Base-by-base conservation (phyloP, 495 filamentous ascomycete species). In the Penicillium canariense region DNA sequence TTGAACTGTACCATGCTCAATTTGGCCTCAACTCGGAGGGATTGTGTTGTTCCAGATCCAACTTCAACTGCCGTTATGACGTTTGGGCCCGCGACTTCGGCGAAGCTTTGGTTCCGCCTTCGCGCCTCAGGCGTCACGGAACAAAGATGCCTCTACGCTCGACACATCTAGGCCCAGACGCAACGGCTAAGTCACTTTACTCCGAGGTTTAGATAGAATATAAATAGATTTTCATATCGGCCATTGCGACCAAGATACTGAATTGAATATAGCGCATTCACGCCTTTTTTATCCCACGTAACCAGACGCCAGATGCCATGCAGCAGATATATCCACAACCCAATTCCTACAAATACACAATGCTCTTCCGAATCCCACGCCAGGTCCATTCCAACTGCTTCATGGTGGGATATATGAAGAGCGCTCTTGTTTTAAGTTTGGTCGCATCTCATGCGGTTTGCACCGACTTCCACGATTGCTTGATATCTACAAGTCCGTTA, bases 281-380 rank as follows among this genome's bases (percentile, higher is more conserved):
- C 28, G 9, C 39, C 43, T 44, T 58, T 57, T 64, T 52, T 57
- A n/a, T n/a, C 58, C 60, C 55, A 46, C 52, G 54, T 58, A 72
- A 60, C 68, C 68, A 73, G 60, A 76, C 71, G 71, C 71, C 73
- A 61, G 60, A 61, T 71, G 63, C 65, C 68, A 76, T 76, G 73
- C 73, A 68, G 67, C 66, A 61, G 57, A 57, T 60, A 44, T 66
- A 70, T 63, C 64, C 62, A 68, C 63, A 68, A 57, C 66, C 66
- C 64, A 52, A 63, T 49, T 57, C 56, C 50, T 69, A 67, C 56
- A 61, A 71, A 56, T 66, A 67, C 62, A 68, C 39, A 46, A 27
- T 56, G 9, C 20, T 15, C 12, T 17, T 49, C 14, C 28, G 35
- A 35, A 25, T 42, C 20, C 35, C 26, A 40, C 39, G 18, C 23